Evolutionary conservation across 2,329 filamentous ascomycete genomes (phyloP), one percentile per base, ranked within the genome.

Genomic region (Fusarium denticulatum): DNA sequence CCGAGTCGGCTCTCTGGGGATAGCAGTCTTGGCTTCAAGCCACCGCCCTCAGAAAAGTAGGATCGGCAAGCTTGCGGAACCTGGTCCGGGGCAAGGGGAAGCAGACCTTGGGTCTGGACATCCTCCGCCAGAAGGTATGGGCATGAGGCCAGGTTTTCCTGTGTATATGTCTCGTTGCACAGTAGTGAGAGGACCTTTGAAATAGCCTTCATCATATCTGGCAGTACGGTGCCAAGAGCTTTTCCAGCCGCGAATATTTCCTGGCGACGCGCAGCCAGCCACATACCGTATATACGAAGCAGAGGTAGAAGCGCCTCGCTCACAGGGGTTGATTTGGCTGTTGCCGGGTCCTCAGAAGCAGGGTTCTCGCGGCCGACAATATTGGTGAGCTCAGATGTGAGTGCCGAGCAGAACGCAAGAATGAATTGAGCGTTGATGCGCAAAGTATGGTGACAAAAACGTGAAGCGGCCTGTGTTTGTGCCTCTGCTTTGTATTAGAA

Each of bases 341-440:
- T 79, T 39, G 80, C 72, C 9, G 64, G 60, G 26, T 76, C 70
- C 20, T 77, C 75, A 18, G 75, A 63, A 42, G 67, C 67, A 20
- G 72, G 65, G 15, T 76, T 78, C 45, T 78, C 69, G 6, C 68
- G 63, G 11, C 77, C 70, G 46, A 75, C 70, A n/a, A 78, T 71
- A 80, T 90, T 86, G 62, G 90, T 88, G 7, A 97, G 85, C 75
- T 94, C 92, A n/a, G 89, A 87, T 71, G 92, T 86, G 40, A 97
- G 85, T 34, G 92, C 85, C 59, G 92, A 90, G 50, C 95, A 88
- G 37, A 97, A 86, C 2, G 89, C 88, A 63, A 91, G 89, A 76
- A 97, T 92, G 15, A 92, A 94, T 58, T 92, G 92, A 53, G 94
- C 86, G 77, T 97, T 97, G 69, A 97, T 89, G 30, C 91, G 88